phyloP scores from a whole-genome alignment of 192 early-diverging fungal genomes.

The Linnemannia elongata region DNA sequence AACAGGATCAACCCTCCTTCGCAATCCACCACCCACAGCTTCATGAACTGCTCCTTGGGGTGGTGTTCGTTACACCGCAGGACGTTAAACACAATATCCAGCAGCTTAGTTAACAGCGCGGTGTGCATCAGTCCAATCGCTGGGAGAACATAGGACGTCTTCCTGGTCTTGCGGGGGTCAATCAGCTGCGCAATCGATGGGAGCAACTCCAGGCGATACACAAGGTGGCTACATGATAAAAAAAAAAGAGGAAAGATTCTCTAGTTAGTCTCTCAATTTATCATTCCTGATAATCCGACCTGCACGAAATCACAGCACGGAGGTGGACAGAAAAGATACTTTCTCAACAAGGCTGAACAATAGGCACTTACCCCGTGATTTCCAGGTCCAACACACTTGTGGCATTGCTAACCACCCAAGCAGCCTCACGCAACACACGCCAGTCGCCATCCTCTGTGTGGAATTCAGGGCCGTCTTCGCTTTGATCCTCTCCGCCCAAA shows the following conservation, averaged over 20 bases:
- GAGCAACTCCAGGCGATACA: conserved; percentile 40
- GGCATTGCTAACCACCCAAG: conserved; percentile 56
- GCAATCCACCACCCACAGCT: conserved; percentile 53
- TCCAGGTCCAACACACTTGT: conserved; percentile 54
- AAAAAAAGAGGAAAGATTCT: conserved; percentile 8
- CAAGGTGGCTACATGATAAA: conserved; percentile 29
- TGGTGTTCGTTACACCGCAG: conserved; percentile 54
- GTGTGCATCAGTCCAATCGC: conserved; percentile 35
- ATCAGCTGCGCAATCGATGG: conserved; percentile 53
- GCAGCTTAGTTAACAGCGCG: conserved; percentile 38
- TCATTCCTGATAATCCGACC: neutral
- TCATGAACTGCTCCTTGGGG: conserved; percentile 56
- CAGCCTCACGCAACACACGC: conserved; percentile 52
- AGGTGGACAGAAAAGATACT: no score
- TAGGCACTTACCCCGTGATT: conserved; percentile 41
- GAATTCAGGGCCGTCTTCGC: conserved; percentile 13
- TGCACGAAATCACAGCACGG: neutral
- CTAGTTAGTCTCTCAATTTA: neutral
- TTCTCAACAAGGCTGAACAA: neutral
- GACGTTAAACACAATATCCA: conserved; percentile 54
- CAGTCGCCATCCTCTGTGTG: conserved; percentile 51
- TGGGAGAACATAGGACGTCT: conserved; percentile 38
- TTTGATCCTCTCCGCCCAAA: conserved; percentile 36
- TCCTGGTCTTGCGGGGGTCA: conserved; percentile 36
- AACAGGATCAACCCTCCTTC: conserved; percentile 49